Conservation (phyloP, 1,284 basidiomycete genomes). For the Fomitopsis schrenkii region DNA sequence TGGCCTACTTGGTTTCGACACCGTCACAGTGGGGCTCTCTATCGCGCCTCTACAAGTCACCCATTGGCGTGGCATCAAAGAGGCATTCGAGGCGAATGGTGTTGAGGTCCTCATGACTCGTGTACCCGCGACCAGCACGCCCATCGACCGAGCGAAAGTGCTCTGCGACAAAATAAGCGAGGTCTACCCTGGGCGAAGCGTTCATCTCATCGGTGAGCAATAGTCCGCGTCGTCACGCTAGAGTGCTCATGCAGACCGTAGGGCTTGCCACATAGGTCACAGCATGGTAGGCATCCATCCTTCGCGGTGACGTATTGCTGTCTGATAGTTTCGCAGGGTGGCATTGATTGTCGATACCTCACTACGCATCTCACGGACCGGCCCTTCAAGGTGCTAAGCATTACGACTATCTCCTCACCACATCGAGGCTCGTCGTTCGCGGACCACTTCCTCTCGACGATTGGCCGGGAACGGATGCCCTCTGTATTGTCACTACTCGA, state of each 20-base stretch:
- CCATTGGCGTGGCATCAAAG: conserved; percentile 94
- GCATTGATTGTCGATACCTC: conserved; percentile 89
- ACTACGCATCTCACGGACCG: conserved; percentile 66
- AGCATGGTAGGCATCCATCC: conserved; percentile 65
- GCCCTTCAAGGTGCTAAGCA: conserved; percentile 68
- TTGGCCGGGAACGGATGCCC: conserved; percentile 65
- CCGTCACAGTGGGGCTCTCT: conserved; percentile 64
- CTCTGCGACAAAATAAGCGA: conserved; percentile 79
- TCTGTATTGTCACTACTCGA: conserved; percentile 69
- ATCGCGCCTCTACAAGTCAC: conserved; percentile 82
- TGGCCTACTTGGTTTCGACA: conserved; percentile 86
- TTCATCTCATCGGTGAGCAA: conserved; percentile 79
- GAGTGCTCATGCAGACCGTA: conserved; percentile 27
- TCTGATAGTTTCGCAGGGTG: conserved; percentile 54
- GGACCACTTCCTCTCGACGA: conserved; percentile 83
- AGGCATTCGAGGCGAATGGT: conserved; percentile 84
- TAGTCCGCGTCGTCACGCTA: conserved; percentile 9
- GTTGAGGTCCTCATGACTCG: conserved; percentile 89
- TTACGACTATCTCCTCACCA: conserved; percentile 93
- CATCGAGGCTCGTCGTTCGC: conserved; percentile 94
- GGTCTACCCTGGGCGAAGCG: conserved; percentile 73
- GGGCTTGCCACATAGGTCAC: conserved; percentile 49
- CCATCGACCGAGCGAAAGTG: conserved; percentile 83
- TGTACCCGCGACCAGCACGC: conserved; percentile 87
- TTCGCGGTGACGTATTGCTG: neutral